Conservation (phyloP, 768 basidiomycete genomes). For the Mycena vitilis region DNA sequence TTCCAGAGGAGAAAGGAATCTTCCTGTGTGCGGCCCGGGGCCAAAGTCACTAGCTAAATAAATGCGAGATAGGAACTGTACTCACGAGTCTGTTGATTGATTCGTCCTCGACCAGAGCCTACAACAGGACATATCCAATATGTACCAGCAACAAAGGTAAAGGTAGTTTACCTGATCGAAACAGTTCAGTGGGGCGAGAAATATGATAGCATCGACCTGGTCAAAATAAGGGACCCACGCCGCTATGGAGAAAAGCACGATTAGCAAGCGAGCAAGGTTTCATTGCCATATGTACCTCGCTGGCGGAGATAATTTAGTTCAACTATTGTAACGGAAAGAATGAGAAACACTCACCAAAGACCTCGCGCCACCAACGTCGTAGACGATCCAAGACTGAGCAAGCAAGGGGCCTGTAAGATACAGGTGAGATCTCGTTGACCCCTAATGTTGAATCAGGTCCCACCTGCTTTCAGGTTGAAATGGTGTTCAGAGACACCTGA, state of each 20-base stretch:
- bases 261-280: no score
- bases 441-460: background rate
- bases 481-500: slow-evolving; percentile 68
- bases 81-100: slow-evolving; percentile 32
- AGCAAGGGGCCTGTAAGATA: slow-evolving; percentile 38
- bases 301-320: slow-evolving; percentile 28
- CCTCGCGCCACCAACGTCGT: slow-evolving; percentile 65
- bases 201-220: slow-evolving; percentile 54
- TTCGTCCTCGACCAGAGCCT: slow-evolving; percentile 46
- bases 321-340: background rate
- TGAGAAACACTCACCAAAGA: slow-evolving; percentile 39
- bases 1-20: slow-evolving; percentile 63
- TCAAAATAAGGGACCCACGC: slow-evolving; percentile 52
- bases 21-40: slow-evolving; percentile 39
- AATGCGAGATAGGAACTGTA: background rate
- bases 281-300: slow-evolving; percentile 50
- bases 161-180: slow-evolving; percentile 53
- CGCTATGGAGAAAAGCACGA: no score
- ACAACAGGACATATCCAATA: background rate
- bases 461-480: slow-evolving; percentile 58
- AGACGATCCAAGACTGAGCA: slow-evolving; percentile 47
- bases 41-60: background rate
- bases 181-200: slow-evolving; percentile 62
- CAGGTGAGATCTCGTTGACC: background rate
- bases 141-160: background rate